These are phyloP conservation scores for Mortierella sp. DNA, from an alignment of 371 early-diverging fungal genomes.

Conservation along the genomic window DNA sequence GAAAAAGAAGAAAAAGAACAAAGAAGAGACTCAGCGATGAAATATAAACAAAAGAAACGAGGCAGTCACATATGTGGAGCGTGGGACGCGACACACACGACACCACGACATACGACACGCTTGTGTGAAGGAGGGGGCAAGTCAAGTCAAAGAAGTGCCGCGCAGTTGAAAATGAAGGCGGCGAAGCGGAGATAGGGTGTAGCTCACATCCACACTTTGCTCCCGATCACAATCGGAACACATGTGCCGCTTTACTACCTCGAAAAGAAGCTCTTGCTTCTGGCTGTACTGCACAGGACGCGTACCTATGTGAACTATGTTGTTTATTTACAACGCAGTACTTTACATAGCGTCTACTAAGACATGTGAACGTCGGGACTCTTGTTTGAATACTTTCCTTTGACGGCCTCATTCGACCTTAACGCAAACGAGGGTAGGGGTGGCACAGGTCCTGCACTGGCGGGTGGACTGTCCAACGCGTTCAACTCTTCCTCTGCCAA, in stretches of 20 bases:
- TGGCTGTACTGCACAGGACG: not conserved
- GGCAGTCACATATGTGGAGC: not conserved
- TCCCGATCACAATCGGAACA: slow-evolving; percentile 1
- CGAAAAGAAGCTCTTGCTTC: not conserved
- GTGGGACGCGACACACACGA: not conserved
- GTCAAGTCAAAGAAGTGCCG: not conserved
- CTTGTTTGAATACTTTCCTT: slow-evolving; percentile 1
- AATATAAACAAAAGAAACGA: not conserved
- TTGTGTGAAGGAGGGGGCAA: not conserved
- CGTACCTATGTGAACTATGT: not conserved
- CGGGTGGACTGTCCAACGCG: slow-evolving; percentile 29
- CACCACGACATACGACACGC: not conserved
- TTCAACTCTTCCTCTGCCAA: slow-evolving; percentile 57
- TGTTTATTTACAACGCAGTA: not conserved
- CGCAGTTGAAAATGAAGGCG: not conserved
- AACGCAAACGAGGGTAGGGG: slow-evolving; percentile 38
- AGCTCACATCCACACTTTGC: not conserved
- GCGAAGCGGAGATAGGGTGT: slow-evolving; percentile 3
- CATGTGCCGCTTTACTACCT: not conserved
- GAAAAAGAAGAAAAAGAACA: slow-evolving; percentile 25
- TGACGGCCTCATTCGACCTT: slow-evolving; percentile 15
- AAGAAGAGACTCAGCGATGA: not conserved
- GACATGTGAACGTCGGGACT: not conserved
- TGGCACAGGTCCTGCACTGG: slow-evolving; percentile 24
- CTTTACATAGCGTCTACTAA: not conserved